Conservation (phyloP, 306 rosid genomes). For the Bauhinia variegata region DNA sequence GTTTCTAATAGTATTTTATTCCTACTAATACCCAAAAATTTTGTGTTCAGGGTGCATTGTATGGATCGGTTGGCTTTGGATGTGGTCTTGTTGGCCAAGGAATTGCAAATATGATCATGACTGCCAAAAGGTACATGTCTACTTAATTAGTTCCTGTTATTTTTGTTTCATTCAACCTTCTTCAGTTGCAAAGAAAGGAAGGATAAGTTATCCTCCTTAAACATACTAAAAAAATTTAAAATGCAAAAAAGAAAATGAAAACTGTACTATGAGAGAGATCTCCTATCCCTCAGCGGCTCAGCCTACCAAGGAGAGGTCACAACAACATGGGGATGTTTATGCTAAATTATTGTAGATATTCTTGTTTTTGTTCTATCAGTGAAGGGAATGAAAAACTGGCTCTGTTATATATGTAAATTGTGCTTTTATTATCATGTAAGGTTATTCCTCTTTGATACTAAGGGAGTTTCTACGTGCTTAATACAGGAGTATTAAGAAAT, state of each 20-base stretch:
- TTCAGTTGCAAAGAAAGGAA: constrained; percentile 4
- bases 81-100: constrained; percentile 98
- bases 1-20: constrained; percentile 24
- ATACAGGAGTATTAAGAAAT: constrained; percentile 84
- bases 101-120: constrained; percentile 91
- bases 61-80: constrained; percentile 89
- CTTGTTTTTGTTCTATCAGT: not conserved
- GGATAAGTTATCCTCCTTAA: not conserved
- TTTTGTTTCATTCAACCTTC: constrained; percentile 22
- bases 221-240: no score
- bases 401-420: not conserved
- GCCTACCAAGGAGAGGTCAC: no score
- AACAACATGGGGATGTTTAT: no score
- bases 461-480: not conserved
- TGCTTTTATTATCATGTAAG: not conserved
- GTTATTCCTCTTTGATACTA: not conserved
- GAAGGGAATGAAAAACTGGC: not conserved
- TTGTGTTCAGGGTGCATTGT: constrained; percentile 78
- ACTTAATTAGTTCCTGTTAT: constrained; percentile 16
- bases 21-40: constrained; percentile 30
- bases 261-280: no score
- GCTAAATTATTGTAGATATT: not conserved
- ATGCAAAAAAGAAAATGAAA: no score
- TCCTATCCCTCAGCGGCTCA: no score
- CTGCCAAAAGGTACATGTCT: constrained; percentile 70